These are phyloP conservation scores for Dictyostelium purpureum DNA, from an alignment of 78 protist species.

Conservation along the genomic window DNA sequence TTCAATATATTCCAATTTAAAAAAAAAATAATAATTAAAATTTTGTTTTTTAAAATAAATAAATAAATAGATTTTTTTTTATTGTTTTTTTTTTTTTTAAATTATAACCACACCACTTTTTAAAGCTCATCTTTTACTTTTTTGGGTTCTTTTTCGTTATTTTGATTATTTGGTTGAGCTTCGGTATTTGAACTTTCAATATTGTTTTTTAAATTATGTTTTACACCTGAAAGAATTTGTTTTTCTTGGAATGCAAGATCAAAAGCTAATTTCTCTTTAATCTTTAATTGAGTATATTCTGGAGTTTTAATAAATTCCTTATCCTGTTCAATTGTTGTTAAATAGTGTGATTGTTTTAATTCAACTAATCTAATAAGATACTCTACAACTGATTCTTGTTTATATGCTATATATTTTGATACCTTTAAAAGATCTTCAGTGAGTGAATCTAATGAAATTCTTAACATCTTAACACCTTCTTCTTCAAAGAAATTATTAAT, in stretches of 20 bases:
- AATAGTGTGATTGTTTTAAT: conserved; percentile 10
- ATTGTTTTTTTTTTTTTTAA: too few species aligned
- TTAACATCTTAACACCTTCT: conserved; percentile 15
- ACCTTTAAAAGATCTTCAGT: conserved; percentile 64
- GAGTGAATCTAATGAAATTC: conserved; percentile 38
- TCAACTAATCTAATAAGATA: conserved; percentile 12
- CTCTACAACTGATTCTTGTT: conserved; percentile 4
- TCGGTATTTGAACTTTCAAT: too few species aligned
- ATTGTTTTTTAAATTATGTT: too few species aligned
- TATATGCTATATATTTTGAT: conserved; percentile 40
- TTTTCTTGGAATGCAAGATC: conserved; percentile 23
- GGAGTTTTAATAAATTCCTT: background rate
- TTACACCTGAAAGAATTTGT: background rate
- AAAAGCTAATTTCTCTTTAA: conserved; percentile 29
- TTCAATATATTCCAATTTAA: too few species aligned
- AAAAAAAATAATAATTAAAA: too few species aligned
- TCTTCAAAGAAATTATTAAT: conserved; percentile 8
- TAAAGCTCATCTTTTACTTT: too few species aligned
- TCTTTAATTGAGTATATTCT: background rate
- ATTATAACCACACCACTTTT: too few species aligned
- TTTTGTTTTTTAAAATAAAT: too few species aligned
- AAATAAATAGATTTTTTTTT: too few species aligned
- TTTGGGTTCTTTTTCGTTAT: too few species aligned
- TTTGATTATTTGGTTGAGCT: too few species aligned
- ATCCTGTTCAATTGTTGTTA: conserved; percentile 29